Evolutionary conservation across 2,329 filamentous ascomycete genomes (phyloP).

Genomic region (Claviceps monticola): DNA sequence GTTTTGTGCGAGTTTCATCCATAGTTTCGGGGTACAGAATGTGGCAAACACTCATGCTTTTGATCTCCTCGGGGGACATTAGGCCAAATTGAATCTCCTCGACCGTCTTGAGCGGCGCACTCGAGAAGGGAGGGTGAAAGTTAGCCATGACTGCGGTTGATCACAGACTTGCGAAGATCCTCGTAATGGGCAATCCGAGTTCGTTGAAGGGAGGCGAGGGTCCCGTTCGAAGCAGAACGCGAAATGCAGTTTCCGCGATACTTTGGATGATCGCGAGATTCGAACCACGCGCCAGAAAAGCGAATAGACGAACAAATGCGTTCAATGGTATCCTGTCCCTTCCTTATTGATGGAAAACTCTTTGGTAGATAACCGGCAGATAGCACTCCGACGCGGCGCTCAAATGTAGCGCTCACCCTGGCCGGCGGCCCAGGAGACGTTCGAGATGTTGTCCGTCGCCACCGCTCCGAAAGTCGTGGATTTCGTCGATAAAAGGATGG

Average conservation of each 20-base stretch:
- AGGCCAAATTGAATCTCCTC: conserved; percentile 99
- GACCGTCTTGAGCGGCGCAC: conserved; percentile 91
- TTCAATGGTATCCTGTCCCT: conserved; percentile 12
- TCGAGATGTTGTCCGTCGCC: conserved; percentile 31
- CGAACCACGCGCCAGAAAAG: conserved; percentile 11
- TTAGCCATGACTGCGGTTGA: conserved; percentile 63
- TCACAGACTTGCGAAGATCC: neutral
- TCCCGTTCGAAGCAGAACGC: conserved; percentile 7
- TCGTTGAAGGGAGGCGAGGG: conserved; percentile 4
- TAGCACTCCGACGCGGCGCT: conserved; percentile 29
- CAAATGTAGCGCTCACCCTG: conserved; percentile 27
- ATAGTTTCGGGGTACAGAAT: conserved; percentile 99
- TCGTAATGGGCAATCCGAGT: conserved; percentile 5
- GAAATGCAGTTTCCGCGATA: conserved; percentile 3
- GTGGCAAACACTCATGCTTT: conserved; percentile 93
- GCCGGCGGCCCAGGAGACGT: conserved; percentile 33
- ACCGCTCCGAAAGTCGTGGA: conserved; percentile 25
- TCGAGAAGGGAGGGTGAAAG: conserved; percentile 78
- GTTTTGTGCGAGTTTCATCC: conserved; percentile 87
- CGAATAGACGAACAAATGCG: conserved; percentile 9
- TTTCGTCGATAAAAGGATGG: conserved; percentile 22
- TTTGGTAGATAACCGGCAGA: conserved; percentile 21
- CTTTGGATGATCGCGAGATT: neutral
- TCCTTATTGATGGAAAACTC: conserved; percentile 20
- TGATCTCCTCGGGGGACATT: conserved; percentile 95